phyloP scores from a whole-genome alignment of 225 moss, liverwort and hornwort genomes.

The Asterella californica region DNA sequence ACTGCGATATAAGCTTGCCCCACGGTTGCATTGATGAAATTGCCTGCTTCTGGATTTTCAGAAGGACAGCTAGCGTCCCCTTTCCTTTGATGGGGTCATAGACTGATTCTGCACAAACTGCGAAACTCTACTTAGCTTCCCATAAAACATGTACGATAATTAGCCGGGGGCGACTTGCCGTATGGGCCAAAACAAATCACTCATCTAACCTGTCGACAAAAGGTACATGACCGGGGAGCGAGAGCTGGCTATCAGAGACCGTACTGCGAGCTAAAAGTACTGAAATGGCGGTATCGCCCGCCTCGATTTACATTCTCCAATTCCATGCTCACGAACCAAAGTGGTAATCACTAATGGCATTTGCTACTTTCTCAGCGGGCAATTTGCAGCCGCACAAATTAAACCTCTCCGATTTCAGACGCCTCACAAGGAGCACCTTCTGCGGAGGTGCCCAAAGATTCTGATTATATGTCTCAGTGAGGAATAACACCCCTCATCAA shows the following conservation, averaged over 20 bases:
- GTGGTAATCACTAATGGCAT: not conserved
- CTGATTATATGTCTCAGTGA: not conserved
- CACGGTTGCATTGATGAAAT: constrained; percentile 35
- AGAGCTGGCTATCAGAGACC: not conserved
- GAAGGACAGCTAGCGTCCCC: constrained; percentile 42
- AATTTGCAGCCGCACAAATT: not conserved
- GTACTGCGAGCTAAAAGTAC: not conserved
- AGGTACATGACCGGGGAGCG: not conserved
- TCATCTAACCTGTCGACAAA: not conserved
- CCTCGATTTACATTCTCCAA: not conserved
- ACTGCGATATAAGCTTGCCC: constrained; percentile 57
- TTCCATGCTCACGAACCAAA: not conserved
- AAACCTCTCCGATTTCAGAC: not conserved
- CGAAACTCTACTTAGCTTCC: constrained; percentile 18
- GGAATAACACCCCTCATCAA: not conserved
- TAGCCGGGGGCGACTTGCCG: not conserved
- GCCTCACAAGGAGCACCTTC: not conserved
- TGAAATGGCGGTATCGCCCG: not conserved
- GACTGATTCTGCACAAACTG: constrained; percentile 34
- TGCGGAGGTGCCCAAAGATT: not conserved
- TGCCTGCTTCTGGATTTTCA: constrained; percentile 47
- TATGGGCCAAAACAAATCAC: not conserved
- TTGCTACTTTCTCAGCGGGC: not conserved
- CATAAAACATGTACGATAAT: not conserved
- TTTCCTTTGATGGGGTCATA: constrained; percentile 45